Base-by-base conservation (phyloP, 163 green algal genomes). In the Scenedesmus sp. region DNA sequence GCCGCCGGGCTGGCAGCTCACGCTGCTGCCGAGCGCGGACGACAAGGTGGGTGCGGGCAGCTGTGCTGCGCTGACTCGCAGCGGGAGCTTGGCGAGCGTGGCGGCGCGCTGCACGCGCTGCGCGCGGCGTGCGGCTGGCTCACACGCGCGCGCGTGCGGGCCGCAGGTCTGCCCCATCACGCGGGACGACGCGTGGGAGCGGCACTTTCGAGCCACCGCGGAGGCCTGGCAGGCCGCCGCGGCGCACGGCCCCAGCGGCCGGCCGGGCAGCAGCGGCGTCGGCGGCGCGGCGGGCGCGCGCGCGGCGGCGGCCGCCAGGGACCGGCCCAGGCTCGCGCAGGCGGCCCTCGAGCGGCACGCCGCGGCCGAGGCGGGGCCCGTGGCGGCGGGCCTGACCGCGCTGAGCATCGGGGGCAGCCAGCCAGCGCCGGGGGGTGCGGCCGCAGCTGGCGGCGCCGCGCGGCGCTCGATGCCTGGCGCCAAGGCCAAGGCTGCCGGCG, bases 101-200 rank as follows among this genome's bases (percentile, higher is more conserved):
- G 56, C 56, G 15, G 56, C 56, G 14, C 13, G 15, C n/a, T 13
- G n/a, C n/a, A n/a, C n/a, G n/a, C n/a, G n/a, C n/a, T n/a, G n/a
- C n/a, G n/a, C n/a, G n/a, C n/a, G n/a, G n/a, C n/a, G n/a, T n/a
- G n/a, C n/a, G n/a, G 7, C 39, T 47, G 39, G 7, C 39, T 47
- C 39, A 47, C 39, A 47, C n/a, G n/a, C n/a, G n/a, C n/a, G n/a
- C n/a, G n/a, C n/a, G n/a, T n/a, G n/a, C n/a, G n/a, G n/a, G n/a
- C n/a, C n/a, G n/a, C 71, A 80, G 73, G 34, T 34, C 13, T 90
- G 86, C 54, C 76, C 87, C 1, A 60, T 93, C 13, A 36, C 77
- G 3, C 50, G 77, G 24, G 88, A 93, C 63, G 85, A 91, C 29
- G 78, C 79, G 3, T 84, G 81, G 33, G 56, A 86, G 45, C 78